Base-by-base conservation (phyloP, 1,139 yeast species). In the Geotrichum cucujoidarum region DNA sequence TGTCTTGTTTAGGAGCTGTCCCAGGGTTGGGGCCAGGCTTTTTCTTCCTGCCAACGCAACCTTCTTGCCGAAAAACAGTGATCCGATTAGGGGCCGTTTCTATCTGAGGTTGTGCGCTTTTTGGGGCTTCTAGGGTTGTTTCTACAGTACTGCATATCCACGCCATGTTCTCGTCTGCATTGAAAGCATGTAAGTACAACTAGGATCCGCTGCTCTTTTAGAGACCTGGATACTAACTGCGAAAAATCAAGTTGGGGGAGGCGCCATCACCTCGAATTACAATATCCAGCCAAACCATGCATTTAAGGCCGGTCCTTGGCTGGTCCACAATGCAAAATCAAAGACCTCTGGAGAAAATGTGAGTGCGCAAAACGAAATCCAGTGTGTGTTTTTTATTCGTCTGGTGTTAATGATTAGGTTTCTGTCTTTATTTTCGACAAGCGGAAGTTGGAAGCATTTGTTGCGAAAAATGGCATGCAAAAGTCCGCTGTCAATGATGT, bases 351-450 rank as follows among this genome's bases (percentile, higher is more conserved):
- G 58, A n/a, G 62, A 58, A 44, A 60, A 48, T 34, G 61, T 59
- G 44, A 38, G 57, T 14, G 34, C 17, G 39, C n/a, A 14, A 14
- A 16, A 3, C 17, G 6, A 4, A n/a, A 44, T n/a, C n/a, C n/a
- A n/a, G 14, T 41, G 30, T 43, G 37, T 40, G 14, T 31, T 39
- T 16, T 35, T 18, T 24, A 11, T 18, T 35, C n/a, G 7, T 25
- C 22, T 5, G 17, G 31, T 36, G 24, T 16, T 24, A 40, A 43
- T 18, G 39, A 47, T 27, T 42, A 70, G 49, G 95, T 81, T 1
- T 84, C 95, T 6, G 94, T 92, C 17, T 89, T 92, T 67, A 82
- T 86, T 31, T 87, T 90, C 61, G 96, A 87, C 63, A 92, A 90
- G 69, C 78, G 83, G 78, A 53, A 66, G 78, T 43, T 81, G 85